These are phyloP conservation scores for Lactuca saligna DNA, from an alignment of 129 eudicot species.

Conservation along the genomic window DNA sequence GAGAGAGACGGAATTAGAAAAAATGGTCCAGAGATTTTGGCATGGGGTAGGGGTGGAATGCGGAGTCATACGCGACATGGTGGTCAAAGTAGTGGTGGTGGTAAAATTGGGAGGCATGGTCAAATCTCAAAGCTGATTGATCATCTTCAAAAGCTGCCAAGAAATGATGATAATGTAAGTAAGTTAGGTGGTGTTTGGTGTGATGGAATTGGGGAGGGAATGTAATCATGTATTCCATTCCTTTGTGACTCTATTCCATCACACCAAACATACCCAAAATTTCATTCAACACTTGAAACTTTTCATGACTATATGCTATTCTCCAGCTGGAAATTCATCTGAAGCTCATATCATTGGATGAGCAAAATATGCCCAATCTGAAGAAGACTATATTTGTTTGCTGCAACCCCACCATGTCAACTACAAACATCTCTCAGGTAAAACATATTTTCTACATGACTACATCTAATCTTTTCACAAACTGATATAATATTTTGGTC, in stretches of 20 bases:
- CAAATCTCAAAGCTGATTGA: conserved; percentile 60
- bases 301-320: conserved; percentile 11
- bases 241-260: too few species aligned
- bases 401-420: conserved; percentile 52
- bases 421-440: conserved; percentile 51
- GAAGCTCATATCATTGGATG: conserved; percentile 54
- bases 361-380: conserved; percentile 49
- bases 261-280: too few species aligned
- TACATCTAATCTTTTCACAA: background rate
- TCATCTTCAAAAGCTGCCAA: conserved; percentile 48
- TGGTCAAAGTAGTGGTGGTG: conserved; percentile 33
- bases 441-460: conserved; percentile 14
- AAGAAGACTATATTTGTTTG: conserved; percentile 38
- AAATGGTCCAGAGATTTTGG: conserved; percentile 56
- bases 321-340: conserved; percentile 54
- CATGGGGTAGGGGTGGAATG: conserved; percentile 85
- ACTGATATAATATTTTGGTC: too few species aligned
- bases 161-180: conserved; percentile 60
- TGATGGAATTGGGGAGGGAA: background rate
- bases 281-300: background rate
- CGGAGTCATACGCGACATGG: conserved; percentile 74
- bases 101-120: conserved; percentile 42
- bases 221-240: too few species aligned
- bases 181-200: background rate
- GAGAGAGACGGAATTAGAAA: conserved; percentile 53